These are phyloP conservation scores for Psidium guajava DNA, from an alignment of 345 rosid species.

Conservation along the genomic window DNA sequence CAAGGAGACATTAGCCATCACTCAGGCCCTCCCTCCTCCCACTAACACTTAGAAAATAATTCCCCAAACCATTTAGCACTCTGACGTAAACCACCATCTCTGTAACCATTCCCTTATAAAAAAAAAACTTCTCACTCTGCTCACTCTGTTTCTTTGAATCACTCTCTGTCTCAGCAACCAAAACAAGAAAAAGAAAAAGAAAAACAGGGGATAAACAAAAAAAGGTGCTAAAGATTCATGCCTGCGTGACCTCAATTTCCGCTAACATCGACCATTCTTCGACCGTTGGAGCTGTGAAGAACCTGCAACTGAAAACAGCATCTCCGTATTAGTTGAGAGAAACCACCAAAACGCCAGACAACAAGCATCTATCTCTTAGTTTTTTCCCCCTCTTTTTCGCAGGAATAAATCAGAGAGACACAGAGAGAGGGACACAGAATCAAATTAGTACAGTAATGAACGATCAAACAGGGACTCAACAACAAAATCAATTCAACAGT, in stretches of 20 bases:
- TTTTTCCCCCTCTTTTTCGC: neutral
- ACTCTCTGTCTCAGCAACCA: neutral
- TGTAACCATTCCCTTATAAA: neutral
- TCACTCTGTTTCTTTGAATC: neutral
- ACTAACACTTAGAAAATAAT: slow-evolving; percentile 32
- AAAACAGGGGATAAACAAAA: neutral
- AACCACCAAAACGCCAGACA: slow-evolving; percentile 74
- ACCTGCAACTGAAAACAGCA: slow-evolving; percentile 83
- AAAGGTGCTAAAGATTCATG: slow-evolving; percentile 1
- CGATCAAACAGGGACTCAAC: slow-evolving; percentile 32
- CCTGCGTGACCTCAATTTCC: slow-evolving; percentile 46
- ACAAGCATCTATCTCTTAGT: slow-evolving; percentile 46
- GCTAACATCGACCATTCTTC: slow-evolving; percentile 17
- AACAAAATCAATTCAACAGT: slow-evolving; percentile 23
- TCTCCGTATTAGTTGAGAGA: slow-evolving; percentile 57
- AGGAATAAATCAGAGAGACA: slow-evolving; percentile 32
- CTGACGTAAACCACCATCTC: slow-evolving; percentile 10
- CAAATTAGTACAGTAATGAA: slow-evolving; percentile 3
- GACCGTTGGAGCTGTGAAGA: slow-evolving; percentile 45
- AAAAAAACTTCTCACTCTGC: neutral
- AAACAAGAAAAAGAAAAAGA: neutral
- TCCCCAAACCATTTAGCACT: slow-evolving; percentile 31
- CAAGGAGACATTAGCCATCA: slow-evolving; percentile 48
- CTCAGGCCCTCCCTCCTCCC: slow-evolving; percentile 14
- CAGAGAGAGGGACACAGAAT: too few relatives aligned